These are phyloP conservation scores for Cryphonectria radicalis DNA, from an alignment of 2,329 filamentous ascomycete species.

Conservation along the genomic window DNA sequence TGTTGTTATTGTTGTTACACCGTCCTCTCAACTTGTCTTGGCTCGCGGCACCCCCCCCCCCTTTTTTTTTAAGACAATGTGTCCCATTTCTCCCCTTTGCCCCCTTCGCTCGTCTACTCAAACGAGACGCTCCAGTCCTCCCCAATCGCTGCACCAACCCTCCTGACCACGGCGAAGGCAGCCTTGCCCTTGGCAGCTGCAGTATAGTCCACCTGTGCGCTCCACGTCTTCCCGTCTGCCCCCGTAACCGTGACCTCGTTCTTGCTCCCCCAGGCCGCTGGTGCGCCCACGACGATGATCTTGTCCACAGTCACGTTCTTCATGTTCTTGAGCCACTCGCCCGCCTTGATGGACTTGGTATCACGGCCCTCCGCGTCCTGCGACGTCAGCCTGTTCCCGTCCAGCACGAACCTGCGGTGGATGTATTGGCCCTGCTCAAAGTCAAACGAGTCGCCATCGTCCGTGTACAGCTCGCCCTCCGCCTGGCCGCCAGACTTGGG, in stretches of 20 bases:
- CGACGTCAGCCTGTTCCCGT: conserved; percentile 65
- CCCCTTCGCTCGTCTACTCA: conserved; percentile 33
- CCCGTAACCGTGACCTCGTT: conserved; percentile 60
- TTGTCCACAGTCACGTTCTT: conserved; percentile 78
- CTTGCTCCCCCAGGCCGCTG: conserved; percentile 70
- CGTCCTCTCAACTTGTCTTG: neutral
- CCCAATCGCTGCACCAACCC: conserved; percentile 56
- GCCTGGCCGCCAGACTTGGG: conserved; percentile 66
- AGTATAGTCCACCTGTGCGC: conserved; percentile 64
- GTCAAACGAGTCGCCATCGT: conserved; percentile 93
- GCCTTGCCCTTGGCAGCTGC: conserved; percentile 51
- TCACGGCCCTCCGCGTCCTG: conserved; percentile 65
- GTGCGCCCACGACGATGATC: conserved; percentile 81
- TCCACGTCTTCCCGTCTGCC: conserved; percentile 55
- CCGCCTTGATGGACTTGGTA: conserved; percentile 63
- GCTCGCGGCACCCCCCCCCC: too few relatives aligned
- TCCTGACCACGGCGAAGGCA: conserved; percentile 57
- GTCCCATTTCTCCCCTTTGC: too few relatives aligned
- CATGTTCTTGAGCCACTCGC: conserved; percentile 80
- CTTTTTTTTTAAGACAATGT: neutral
- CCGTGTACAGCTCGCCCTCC: conserved; percentile 82
- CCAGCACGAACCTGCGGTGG: conserved; percentile 77
- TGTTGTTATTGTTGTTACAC: conserved; percentile 14
- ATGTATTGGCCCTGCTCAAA: conserved; percentile 86
- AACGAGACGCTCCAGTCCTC: conserved; percentile 56